These are phyloP conservation scores for Claviceps pusilla DNA, from an alignment of 2,329 filamentous ascomycete species.

Conservation along the genomic window DNA sequence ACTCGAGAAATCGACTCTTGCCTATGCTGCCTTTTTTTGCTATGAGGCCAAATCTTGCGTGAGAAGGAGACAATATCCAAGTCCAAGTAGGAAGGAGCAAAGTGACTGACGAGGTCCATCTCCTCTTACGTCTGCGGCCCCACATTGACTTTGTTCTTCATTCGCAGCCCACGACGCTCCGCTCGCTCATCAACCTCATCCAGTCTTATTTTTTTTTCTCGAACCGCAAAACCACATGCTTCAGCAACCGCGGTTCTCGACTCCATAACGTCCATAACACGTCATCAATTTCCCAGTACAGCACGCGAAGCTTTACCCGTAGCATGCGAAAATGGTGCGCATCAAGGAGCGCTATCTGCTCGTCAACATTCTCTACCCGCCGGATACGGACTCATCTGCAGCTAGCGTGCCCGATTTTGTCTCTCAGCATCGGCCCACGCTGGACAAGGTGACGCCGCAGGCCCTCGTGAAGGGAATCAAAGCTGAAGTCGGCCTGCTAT, in stretches of 20 bases:
- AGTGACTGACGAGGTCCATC: not conserved
- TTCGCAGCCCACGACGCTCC: too few relatives aligned
- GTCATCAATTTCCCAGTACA: not conserved
- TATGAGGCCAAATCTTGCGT: not conserved
- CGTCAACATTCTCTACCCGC: slow-evolving; percentile 83
- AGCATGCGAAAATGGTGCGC: slow-evolving; percentile 58
- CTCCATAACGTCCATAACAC: not conserved
- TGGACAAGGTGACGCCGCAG: slow-evolving; percentile 51
- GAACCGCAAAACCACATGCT: not conserved
- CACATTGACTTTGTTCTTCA: not conserved
- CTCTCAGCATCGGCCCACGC: slow-evolving; percentile 64
- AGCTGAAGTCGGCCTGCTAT: slow-evolving; percentile 54
- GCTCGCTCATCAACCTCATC: not conserved
- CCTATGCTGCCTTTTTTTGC: not conserved
- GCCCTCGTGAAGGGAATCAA: slow-evolving; percentile 55
- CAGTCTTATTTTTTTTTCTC: not conserved
- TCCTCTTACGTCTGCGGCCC: not conserved
- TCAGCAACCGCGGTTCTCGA: not conserved
- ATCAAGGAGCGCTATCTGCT: slow-evolving; percentile 92
- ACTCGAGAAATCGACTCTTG: not conserved
- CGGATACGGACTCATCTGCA: slow-evolving; percentile 26
- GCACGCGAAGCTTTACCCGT: too few relatives aligned
- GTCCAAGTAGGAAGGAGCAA: not conserved
- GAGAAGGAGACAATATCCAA: not conserved
- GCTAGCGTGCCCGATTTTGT: slow-evolving; percentile 43